Conservation (phyloP, 148 eudicot species). For the Rhododendron mucronatum region DNA sequence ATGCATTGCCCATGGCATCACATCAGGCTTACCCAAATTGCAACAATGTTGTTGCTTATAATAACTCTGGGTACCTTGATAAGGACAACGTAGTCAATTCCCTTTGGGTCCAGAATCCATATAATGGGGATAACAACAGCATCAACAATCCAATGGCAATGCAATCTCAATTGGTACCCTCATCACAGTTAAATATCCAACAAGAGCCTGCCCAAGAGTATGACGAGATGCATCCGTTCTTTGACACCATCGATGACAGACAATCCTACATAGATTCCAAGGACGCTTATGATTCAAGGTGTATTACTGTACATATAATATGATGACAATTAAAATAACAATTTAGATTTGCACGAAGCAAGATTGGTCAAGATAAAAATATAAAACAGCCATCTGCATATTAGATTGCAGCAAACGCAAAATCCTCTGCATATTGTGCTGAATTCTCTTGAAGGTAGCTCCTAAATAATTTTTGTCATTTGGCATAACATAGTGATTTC, state of each 20-base stretch:
- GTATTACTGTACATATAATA: neutral
- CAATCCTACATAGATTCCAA: constrained; percentile 52
- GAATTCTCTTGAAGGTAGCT: neutral
- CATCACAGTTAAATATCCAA: constrained; percentile 22
- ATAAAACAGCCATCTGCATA: neutral
- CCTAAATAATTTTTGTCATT: neutral
- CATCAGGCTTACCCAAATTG: constrained; percentile 39
- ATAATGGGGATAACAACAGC: constrained; percentile 15
- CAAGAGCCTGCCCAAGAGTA: constrained; percentile 45
- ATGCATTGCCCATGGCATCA: constrained; percentile 27
- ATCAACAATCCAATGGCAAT: constrained; percentile 21
- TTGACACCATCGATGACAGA: constrained; percentile 67
- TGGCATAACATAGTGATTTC: neutral
- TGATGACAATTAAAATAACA: neutral
- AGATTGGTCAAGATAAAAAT: neutral
- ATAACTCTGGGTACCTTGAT: constrained; percentile 31
- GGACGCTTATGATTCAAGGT: constrained; percentile 60
- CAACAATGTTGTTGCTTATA: constrained; percentile 20
- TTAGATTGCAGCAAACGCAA: neutral
- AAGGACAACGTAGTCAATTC: constrained; percentile 42
- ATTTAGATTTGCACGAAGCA: neutral
- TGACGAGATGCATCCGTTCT: constrained; percentile 58
- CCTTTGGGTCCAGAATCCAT: constrained; percentile 40
- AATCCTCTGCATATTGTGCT: neutral
- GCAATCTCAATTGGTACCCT: constrained; percentile 33